Base-by-base conservation (phyloP, 345 rosid species). In the Hibiscus tridactylites region DNA sequence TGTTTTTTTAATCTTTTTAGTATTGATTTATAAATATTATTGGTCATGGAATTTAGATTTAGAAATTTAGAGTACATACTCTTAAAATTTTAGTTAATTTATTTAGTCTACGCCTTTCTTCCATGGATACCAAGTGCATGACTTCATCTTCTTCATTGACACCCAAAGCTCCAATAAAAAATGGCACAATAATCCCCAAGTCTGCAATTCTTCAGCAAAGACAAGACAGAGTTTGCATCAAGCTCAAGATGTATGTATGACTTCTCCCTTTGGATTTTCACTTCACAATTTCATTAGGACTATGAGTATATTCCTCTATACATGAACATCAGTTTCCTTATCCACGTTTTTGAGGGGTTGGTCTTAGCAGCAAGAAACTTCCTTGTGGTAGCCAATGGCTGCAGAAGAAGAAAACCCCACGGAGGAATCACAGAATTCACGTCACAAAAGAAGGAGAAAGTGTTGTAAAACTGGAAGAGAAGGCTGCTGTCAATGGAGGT, bases 181-280 rank as follows among this genome's bases (percentile, higher is more conserved):
- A 16, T 21, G 69, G 33, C 46, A 42, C 21, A 37, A 21, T 39
- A 12, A 21, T 59, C 72, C 56, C 75, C 31, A 24, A 68, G 3
- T 75, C 56, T 63, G 21, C 70, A 39, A 31, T 9, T 8, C 16
- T 17, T 50, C 37, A 71, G 9, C 78, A 13, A 35, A 28, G 33
- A 4, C 28, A 29, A 58, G 42, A 61, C 1, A 74, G 24, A 46
- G 2, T 66, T 21, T 70, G 19, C 71, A 64, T 78, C 76, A 76
- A 72, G 10, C 50, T 73, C 67, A 78, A 52, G 26, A 60, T 69
- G 83, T 85, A 77, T 24, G 82, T 85, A 75, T 29, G 80, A 59
- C 58, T 33, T 11, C 61, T 16, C 28, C 29, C 1, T 58, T 33
- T 11, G 13, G 33, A 11, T 44, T 63, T 64, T 39, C 11, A 7